Base-by-base conservation (phyloP, 768 basidiomycete genomes). In the Rhizopogon salebrosus region DNA sequence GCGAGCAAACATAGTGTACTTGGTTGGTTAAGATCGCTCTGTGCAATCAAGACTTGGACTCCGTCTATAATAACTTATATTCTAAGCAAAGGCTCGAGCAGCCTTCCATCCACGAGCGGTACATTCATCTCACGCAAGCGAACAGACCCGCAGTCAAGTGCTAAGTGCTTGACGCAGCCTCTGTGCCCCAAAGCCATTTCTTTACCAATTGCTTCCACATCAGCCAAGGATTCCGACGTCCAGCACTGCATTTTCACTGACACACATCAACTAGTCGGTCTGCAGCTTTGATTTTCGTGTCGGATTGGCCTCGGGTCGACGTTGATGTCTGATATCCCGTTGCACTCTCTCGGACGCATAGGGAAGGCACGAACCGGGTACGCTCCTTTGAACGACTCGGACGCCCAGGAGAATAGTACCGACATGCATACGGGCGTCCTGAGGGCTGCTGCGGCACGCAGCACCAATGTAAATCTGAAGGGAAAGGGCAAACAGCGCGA, bases 281-380 rank as follows among this genome's bases (percentile, higher is more conserved):
- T 23, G 31, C 31, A 22, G 22, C 45, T 6, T 34, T 14, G 31
- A 46, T 20, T 34, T 31, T 46, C 31, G 43, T 16, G 43, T 46
- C 14, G 20, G 29, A 23, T 20, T 46, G 45, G 45, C 45, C 45
- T 46, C 9, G 45, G 45, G 45, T 46, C 55, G 61, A 43, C 58
- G 40, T 66, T 59, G 67, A 85, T 84, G 83, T 79, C 84, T 68
- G 85, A 86, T 72, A 88, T 87, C 68, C 85, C 85, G n/a, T 71
- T 88, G 51, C 80, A 74, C 60, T 74, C 75, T 60, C 72, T 87
- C 63, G 71, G 79, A 77, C 73, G 75, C 69, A 64, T 60, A 48
- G 75, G 74, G 58, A 76, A 73, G 61, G 59, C 72, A 55, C 74
- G 72, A 67, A 66, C 73, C 55, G 76, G 74, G 50, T 79, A 81